Percentiles rank a stretch among this genome's conserved stretches.
Conservation (phyloP, 2,329 filamentous ascomycete species). For the Podosphaera leucotricha region DNA sequence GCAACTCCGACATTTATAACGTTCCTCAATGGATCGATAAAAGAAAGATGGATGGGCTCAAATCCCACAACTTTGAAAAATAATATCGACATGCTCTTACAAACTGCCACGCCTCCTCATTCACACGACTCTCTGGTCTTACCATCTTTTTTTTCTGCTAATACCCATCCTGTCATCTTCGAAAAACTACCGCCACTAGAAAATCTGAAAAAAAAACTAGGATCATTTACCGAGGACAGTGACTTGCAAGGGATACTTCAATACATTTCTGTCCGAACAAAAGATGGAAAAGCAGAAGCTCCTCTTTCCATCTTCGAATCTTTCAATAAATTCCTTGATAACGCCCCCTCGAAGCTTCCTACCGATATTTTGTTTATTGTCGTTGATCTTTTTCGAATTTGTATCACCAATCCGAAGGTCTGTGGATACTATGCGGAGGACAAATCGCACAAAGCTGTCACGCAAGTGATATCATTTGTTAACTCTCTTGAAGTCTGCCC, state of each 20-base stretch:
- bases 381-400: constrained; percentile 63
- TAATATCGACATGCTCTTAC: constrained; percentile 49
- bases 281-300: constrained; percentile 35
- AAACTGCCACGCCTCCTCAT: constrained; percentile 54
- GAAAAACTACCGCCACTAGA: constrained; percentile 58
- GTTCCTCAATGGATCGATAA: constrained; percentile 50
- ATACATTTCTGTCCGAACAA: constrained; percentile 43
- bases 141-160: constrained; percentile 41
- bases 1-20: constrained; percentile 80
- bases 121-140: constrained; percentile 49
- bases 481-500: constrained; percentile 35
- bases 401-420: constrained; percentile 53
- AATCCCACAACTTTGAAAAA: constrained; percentile 41
- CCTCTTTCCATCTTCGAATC: constrained; percentile 45
- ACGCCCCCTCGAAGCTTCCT: constrained; percentile 30
- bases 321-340: constrained; percentile 37
- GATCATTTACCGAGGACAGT: constrained; percentile 29
- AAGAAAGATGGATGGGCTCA: constrained; percentile 62
- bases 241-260: constrained; percentile 39
- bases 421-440: constrained; percentile 71
- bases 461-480: constrained; percentile 35
- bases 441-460: constrained; percentile 34
- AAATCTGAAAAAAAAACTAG: constrained; percentile 64
- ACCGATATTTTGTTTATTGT: constrained; percentile 50
- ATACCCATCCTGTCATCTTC: constrained; percentile 41